phyloP scores from a whole-genome alignment of 257 asterid species.

The Cynanchum wilfordii region DNA sequence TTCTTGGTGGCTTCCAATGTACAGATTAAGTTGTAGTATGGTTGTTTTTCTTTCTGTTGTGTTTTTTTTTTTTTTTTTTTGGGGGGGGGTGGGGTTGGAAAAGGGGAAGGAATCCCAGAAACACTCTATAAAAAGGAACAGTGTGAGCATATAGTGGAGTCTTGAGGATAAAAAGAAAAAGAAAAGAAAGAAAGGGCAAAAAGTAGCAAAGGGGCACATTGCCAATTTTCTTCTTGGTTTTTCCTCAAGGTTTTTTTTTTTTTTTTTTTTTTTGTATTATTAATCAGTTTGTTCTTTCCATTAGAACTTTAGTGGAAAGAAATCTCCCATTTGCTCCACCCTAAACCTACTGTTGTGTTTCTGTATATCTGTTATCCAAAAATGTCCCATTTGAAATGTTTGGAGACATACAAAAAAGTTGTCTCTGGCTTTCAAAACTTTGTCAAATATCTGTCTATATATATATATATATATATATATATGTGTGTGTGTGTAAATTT shows the following conservation, averaged over 20 bases:
- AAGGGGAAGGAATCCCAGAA: background rate
- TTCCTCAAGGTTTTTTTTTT: too few species aligned
- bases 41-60: background rate
- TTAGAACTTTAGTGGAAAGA: background rate
- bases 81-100: too few species aligned
- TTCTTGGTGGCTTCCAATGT: conserved; percentile 2
- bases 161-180: background rate
- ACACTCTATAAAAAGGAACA: background rate
- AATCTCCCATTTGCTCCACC: conserved; percentile 11
- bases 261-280: background rate
- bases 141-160: conserved; percentile 8
- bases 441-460: background rate
- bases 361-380: background rate
- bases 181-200: background rate
- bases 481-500: too few species aligned
- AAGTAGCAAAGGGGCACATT: conserved; percentile 6
- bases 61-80: too few species aligned
- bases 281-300: background rate
- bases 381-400: background rate
- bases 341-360: background rate
- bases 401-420: background rate
- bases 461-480: too few species aligned
- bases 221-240: background rate
- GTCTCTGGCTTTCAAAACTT: background rate
- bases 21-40: background rate